Base-by-base conservation (phyloP, 73 alveolate species). In the Symbiodinium pilosum region DNA sequence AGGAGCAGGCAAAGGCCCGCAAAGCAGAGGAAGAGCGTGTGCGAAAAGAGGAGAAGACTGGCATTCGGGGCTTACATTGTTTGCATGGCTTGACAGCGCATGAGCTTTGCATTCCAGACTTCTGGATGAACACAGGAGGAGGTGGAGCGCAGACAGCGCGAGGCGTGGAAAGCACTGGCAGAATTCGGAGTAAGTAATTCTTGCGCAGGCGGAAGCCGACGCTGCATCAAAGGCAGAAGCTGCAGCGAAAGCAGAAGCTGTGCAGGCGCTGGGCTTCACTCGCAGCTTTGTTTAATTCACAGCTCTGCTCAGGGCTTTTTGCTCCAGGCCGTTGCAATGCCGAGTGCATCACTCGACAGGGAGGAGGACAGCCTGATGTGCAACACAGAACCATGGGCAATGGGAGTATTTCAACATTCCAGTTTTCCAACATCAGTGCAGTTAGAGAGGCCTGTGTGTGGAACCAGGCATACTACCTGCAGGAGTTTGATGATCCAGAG, bases 91-190 rank as follows among this genome's bases (percentile, higher is more conserved):
- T 6, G 21, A 47, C 59, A 47, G 59, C 59, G 21, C 59, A 47
- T 9, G 59, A 47, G n/a, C 59, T 47, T 6, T 47, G 6, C 59
- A 6, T 47, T 47, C 59, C 59, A 47, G n/a, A 47, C 14, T 64
- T 38, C 39, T 1, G 39, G 30, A 38, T 26, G 38, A 24, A 24
- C 34, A 64, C 81, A n/a, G 81, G 34, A 64, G 81, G 81, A 64
- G 81, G 39, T 16, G 4, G 81, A 64, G 81, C 81, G 81, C 81
- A 64, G 34, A n/a, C 81, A 64, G 81, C 81, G 81, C 30, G 81
- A 64, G 81, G 81, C 41, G 81, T 38, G 81, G 81, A 38, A 14
- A 9, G 21, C 39, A n/a, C 2, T 64, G 34, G 41, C 32, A 30
- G 32, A 26, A 26, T 30, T 34, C 9, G 75, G 26, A 56, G 75